These are phyloP conservation scores for Phytophthora foliorum DNA, from an alignment of 352 stramenopile genomes.

Conservation along the genomic window DNA sequence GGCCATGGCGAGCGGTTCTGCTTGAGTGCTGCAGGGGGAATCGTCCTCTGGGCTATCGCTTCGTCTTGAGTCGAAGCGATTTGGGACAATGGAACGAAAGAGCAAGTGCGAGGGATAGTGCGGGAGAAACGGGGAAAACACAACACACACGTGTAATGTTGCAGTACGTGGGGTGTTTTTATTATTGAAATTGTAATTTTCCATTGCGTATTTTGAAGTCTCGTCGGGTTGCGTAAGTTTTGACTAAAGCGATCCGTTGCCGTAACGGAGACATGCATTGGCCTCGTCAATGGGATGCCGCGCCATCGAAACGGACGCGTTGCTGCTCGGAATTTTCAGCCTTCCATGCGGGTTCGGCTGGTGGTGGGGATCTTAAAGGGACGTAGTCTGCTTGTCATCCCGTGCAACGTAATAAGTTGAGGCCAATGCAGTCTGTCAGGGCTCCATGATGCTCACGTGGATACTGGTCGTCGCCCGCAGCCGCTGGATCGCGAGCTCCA, in stretches of 20 bases:
- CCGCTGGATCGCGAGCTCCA: constrained; percentile 64
- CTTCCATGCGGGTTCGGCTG: constrained; percentile 17
- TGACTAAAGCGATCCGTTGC: constrained; percentile 9
- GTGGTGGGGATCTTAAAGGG: constrained; percentile 18
- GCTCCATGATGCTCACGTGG: constrained; percentile 29
- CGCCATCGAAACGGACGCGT: constrained; percentile 17
- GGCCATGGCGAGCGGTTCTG: constrained; percentile 23
- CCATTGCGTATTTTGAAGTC: too few relatives aligned
- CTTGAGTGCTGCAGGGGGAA: constrained; percentile 11
- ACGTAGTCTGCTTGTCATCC: background rate
- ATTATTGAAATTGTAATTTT: background rate
- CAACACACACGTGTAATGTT: background rate
- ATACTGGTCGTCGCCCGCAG: constrained; percentile 40
- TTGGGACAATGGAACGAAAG: background rate
- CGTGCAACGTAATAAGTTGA: too few relatives aligned
- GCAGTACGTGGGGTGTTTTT: background rate
- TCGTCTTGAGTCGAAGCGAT: background rate
- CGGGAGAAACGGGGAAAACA: constrained; percentile 11
- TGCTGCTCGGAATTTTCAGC: constrained; percentile 12
- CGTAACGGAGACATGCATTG: constrained; percentile 16
- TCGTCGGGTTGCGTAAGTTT: too few relatives aligned
- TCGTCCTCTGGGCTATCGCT: constrained; percentile 5
- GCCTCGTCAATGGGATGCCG: constrained; percentile 27
- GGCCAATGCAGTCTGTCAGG: background rate
- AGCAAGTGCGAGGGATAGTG: constrained; percentile 27